These are phyloP conservation scores for Boletellus sp. DNA, from an alignment of 768 basidiomycete genomes.

Conservation along the genomic window DNA sequence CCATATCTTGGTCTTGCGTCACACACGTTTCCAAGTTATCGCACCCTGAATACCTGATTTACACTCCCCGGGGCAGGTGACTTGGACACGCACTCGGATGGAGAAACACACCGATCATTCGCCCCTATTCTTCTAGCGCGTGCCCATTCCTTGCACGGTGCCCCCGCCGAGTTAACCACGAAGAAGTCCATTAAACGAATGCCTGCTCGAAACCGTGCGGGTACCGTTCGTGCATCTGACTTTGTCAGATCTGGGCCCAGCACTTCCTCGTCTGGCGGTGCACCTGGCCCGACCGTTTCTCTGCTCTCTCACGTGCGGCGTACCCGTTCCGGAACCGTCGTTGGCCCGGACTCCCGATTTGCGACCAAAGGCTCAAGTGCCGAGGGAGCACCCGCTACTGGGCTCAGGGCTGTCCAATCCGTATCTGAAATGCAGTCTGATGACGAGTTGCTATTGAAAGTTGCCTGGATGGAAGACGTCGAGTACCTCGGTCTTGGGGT, in stretches of 20 bases:
- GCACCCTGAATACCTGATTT: conserved; percentile 1
- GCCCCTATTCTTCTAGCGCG: conserved; percentile 4
- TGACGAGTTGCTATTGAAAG: conserved; percentile 21
- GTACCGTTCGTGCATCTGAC: conserved; percentile 51
- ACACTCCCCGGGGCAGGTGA: conserved; percentile 12
- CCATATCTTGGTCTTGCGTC: background rate
- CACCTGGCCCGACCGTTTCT: background rate
- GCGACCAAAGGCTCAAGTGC: conserved; percentile 4
- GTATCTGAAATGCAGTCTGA: conserved; percentile 20
- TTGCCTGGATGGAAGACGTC: conserved; percentile 20
- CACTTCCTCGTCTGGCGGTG: conserved; percentile 2
- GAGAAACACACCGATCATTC: conserved; percentile 1
- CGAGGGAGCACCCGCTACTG: background rate
- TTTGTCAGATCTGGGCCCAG: conserved; percentile 22
- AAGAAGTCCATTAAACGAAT: conserved; percentile 11
- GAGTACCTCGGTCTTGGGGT: conserved; percentile 19
- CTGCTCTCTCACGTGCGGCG: conserved; percentile 30
- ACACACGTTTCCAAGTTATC: background rate
- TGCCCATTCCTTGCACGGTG: conserved; percentile 23
- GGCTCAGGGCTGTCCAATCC: background rate
- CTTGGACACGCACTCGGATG: conserved; percentile 7
- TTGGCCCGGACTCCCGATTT: conserved; percentile 29
- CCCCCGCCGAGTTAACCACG: background rate
- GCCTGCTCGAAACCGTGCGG: conserved; percentile 39
- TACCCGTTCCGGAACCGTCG: conserved; percentile 49